Base-by-base conservation (phyloP, 331 rosid species). In the Pyracantha coccinea region DNA sequence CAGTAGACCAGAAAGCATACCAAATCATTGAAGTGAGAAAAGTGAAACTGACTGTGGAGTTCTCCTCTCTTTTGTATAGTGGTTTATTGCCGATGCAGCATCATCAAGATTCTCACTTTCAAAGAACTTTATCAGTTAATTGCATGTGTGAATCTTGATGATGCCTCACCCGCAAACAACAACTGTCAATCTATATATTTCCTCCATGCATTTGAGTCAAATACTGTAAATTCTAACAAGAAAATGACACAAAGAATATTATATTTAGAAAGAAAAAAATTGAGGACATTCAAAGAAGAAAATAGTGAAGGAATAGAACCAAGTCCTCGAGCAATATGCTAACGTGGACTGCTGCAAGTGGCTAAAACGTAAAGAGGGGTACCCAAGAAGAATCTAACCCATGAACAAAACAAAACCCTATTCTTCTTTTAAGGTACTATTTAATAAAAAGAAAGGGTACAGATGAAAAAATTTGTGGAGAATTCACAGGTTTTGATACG, bases 61-160 rank as follows among this genome's bases (percentile, higher is more conserved):
- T 38, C 35, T 23, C 32, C 25, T 53, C 15, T 55, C 57, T 25
- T 52, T 57, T 75, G 60, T 65, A 41, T 41, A 88, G 97, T 80
- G 85, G 81, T 90, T 84, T 47, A 86, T 88, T 92, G 96, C 96
- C 55, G 95, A 88, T 91, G 98, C 96, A 83, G 98, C 95, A 94
- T 94, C 98, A 91, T 94, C 97, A 91, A 94, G 98, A 94, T 94
- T 94, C 97, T 90, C 97, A 91, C 44, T 75, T 72, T 68, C 69
- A 59, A 78, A 78, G 68, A 75, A 24, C 47, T 58, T 27, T 12
- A 68, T 55, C 70, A 29, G 67, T 66, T 23, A 24, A 52, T 76
- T 77, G 80, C 80, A 77, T 91, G 93, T 88, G 97, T 88, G 98
- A 93, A 93, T 91, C 98, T 93, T 93, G 97, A 93, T 84, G 94